A percentile compares a stretch with the other conserved stretches of the same genome.
Evolutionary conservation across 2,329 filamentous ascomycete genomes (phyloP).

Genomic region (Sporothrix pallida): DNA sequence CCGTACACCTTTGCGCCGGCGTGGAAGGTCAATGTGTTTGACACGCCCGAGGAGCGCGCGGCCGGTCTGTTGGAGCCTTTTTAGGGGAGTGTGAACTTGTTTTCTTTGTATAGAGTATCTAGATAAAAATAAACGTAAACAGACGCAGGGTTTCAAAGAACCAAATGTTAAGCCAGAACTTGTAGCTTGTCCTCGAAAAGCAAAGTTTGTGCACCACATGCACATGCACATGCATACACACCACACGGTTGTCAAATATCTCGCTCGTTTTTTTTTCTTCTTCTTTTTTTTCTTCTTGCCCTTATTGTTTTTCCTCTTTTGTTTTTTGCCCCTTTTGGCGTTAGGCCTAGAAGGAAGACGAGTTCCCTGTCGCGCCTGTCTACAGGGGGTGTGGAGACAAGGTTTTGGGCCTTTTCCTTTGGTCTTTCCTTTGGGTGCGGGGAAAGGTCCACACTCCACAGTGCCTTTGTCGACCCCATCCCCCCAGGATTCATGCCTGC

Average conservation of each 20-base stretch:
- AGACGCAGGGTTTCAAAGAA: neutral
- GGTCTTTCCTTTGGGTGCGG: no score
- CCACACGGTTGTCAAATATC: neutral
- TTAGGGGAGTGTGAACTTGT: slow-evolving; percentile 45
- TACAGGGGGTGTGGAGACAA: neutral
- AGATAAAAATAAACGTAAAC: neutral
- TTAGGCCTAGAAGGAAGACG: neutral
- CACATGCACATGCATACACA: neutral
- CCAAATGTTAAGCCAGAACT: neutral
- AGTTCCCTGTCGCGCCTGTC: neutral
- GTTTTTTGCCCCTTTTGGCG: neutral
- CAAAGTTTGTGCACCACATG: neutral
- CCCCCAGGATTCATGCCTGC: neutral
- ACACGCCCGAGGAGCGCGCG: slow-evolving; percentile 18
- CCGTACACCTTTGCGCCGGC: neutral
- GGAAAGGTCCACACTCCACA: neutral
- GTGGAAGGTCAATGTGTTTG: neutral
- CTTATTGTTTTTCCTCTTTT: slow-evolving; percentile 2
- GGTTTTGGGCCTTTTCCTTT: no score
- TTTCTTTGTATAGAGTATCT: no score
- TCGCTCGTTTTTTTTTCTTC: no score
- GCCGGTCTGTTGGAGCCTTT: neutral
- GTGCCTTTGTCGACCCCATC: no score
- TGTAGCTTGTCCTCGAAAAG: neutral
- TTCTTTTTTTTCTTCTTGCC: no score